Conservation (phyloP, 768 basidiomycete species). For the Trametes punicea region DNA sequence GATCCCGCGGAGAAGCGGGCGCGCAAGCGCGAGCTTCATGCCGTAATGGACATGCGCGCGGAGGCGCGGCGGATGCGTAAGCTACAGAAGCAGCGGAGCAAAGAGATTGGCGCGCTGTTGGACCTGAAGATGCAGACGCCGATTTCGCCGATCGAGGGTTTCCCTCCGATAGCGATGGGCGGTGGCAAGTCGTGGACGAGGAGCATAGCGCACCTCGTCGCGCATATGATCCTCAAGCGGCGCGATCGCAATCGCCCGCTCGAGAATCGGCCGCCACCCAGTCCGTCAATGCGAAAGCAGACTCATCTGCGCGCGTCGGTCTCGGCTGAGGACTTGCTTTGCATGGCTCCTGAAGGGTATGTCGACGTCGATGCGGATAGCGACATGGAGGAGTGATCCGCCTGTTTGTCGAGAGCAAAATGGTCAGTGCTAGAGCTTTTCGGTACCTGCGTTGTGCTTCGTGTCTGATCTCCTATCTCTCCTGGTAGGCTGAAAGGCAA, state of each 20-base stretch:
- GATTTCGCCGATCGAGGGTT: slow-evolving; percentile 15
- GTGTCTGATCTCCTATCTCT: background rate
- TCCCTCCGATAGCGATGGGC: slow-evolving; percentile 6
- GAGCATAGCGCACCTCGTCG: slow-evolving; percentile 40
- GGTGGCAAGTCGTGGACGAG: slow-evolving; percentile 27
- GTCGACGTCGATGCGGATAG: background rate
- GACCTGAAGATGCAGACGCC: slow-evolving; percentile 48
- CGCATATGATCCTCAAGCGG: slow-evolving; percentile 46
- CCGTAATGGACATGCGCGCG: slow-evolving; percentile 37
- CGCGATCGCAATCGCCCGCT: slow-evolving; percentile 38
- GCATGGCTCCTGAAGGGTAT: background rate
- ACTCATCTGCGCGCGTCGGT: slow-evolving; percentile 32
- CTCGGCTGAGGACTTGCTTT: slow-evolving; percentile 14
- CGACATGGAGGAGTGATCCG: slow-evolving; percentile 17
- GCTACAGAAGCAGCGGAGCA: slow-evolving; percentile 50
- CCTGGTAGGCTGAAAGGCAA: slow-evolving; percentile 18
- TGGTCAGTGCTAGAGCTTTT: slow-evolving; percentile 6
- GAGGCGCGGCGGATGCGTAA: slow-evolving; percentile 46
- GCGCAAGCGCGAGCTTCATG: slow-evolving; percentile 31
- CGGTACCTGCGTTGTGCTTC: background rate
- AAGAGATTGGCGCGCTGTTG: slow-evolving; percentile 54
- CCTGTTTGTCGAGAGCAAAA: slow-evolving; percentile 19
- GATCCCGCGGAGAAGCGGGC: slow-evolving; percentile 24
- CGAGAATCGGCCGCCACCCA: slow-evolving; percentile 33
- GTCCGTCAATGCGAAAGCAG: slow-evolving; percentile 23